Evolutionary conservation across 352 stramenopile genomes (phyloP).

Genomic region (Discostella stelligera): DNA sequence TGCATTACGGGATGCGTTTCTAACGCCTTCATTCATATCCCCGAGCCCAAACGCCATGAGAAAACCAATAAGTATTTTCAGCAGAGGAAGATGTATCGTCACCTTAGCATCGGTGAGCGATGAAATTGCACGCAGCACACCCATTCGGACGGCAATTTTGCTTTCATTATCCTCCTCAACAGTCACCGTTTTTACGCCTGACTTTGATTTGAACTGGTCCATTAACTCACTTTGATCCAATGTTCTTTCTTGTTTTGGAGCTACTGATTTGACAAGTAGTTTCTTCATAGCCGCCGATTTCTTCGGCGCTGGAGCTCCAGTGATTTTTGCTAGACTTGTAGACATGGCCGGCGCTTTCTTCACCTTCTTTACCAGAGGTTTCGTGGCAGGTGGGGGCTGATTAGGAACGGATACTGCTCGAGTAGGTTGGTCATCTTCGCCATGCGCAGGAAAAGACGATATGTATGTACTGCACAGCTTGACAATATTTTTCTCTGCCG

Average conservation of each 20-base stretch:
- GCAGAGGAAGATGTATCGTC: slow-evolving; percentile 54
- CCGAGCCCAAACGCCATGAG: slow-evolving; percentile 79
- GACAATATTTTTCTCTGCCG: slow-evolving; percentile 67
- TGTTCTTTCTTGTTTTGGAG: slow-evolving; percentile 66
- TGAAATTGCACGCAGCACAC: slow-evolving; percentile 63
- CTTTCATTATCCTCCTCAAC: slow-evolving; percentile 70
- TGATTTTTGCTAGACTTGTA: slow-evolving; percentile 60
- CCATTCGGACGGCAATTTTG: slow-evolving; percentile 68
- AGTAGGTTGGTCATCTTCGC: slow-evolving; percentile 26
- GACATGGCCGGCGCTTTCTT: slow-evolving; percentile 64
- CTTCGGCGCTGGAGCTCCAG: slow-evolving; percentile 38
- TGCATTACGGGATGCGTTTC: slow-evolving; percentile 64
- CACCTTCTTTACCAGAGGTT: slow-evolving; percentile 50
- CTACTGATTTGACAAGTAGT: slow-evolving; percentile 43
- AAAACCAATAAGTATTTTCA: slow-evolving; percentile 78
- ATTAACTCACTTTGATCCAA: slow-evolving; percentile 66
- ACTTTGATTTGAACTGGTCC: slow-evolving; percentile 69
- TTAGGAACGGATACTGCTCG: slow-evolving; percentile 32
- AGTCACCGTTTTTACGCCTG: slow-evolving; percentile 40
- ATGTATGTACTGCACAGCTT: slow-evolving; percentile 78
- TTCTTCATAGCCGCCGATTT: slow-evolving; percentile 48
- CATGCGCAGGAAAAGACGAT: slow-evolving; percentile 61
- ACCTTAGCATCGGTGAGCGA: slow-evolving; percentile 62
- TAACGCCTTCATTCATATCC: slow-evolving; percentile 71
- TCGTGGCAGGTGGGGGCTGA: slow-evolving; percentile 16